These are phyloP conservation scores for Syncephalastrum racemosum DNA, from an alignment of 371 early-diverging fungal species.

Conservation along the genomic window DNA sequence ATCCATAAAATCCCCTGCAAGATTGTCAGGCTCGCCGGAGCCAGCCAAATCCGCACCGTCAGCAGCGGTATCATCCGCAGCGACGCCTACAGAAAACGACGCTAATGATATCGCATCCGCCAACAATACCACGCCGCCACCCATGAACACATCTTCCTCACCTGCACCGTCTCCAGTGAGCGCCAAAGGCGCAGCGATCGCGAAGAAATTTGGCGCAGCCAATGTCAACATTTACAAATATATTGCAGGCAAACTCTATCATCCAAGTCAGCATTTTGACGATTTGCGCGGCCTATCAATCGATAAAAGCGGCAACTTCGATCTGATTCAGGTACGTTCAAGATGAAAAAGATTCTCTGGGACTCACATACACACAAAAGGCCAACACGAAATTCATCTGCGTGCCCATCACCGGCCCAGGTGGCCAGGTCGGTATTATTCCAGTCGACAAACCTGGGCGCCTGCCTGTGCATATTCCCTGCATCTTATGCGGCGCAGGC, in stretches of 20 bases:
- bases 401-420: constrained; percentile 73
- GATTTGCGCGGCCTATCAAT: constrained; percentile 63
- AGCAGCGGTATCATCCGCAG: not conserved
- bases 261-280: constrained; percentile 63
- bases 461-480: constrained; percentile 63
- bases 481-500: constrained; percentile 54
- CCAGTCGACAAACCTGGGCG: constrained; percentile 67
- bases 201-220: constrained; percentile 24
- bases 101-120: too few relatives aligned
- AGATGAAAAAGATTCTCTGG: not conserved
- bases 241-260: constrained; percentile 62
- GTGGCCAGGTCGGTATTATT: constrained; percentile 79
- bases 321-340: constrained; percentile 54
- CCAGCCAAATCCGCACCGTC: not conserved
- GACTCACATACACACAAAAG: constrained; percentile 14
- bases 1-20: not conserved
- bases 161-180: not conserved
- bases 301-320: constrained; percentile 66
- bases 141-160: not conserved
- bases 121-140: not conserved
- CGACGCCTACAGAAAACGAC: constrained; percentile 7
- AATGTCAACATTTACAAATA: constrained; percentile 60
- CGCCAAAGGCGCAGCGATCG: constrained; percentile 1
- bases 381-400: constrained; percentile 63
- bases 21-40: not conserved